These are phyloP conservation scores for Rubia yunnanensis DNA, from an alignment of 257 asterid species.

Conservation along the genomic window DNA sequence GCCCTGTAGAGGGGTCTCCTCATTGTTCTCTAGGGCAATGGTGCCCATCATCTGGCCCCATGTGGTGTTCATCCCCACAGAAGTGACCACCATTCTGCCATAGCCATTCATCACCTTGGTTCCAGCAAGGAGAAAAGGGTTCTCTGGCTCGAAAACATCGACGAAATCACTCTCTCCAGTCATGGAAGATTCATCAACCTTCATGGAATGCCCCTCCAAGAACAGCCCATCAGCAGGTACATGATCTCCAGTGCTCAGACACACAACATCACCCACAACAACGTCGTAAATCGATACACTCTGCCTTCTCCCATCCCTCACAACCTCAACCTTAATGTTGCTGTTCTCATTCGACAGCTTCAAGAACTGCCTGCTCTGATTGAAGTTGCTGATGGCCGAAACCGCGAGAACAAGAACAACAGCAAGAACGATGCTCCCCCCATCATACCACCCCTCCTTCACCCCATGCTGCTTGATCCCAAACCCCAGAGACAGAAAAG, in stretches of 20 bases:
- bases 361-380: constrained; percentile 16
- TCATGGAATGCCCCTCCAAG: constrained; percentile 7
- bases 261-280: constrained; percentile 19
- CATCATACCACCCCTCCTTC: constrained; percentile 17
- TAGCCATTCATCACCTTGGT: constrained; percentile 15
- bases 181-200: constrained; percentile 18
- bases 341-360: constrained; percentile 6
- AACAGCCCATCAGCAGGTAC: constrained; percentile 20
- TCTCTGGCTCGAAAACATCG: not conserved
- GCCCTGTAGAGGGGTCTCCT: constrained; percentile 14
- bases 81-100: constrained; percentile 16
- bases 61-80: constrained; percentile 20
- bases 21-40: not conserved
- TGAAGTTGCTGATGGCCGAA: constrained; percentile 15
- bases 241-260: constrained; percentile 17
- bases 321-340: constrained; percentile 14
- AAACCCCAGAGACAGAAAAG: constrained; percentile 11
- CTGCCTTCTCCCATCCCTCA: constrained; percentile 15
- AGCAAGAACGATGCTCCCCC: constrained; percentile 16
- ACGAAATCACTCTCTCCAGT: constrained; percentile 15
- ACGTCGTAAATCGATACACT: constrained; percentile 4
- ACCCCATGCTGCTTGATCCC: constrained; percentile 13
- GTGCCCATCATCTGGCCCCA: constrained; percentile 20
- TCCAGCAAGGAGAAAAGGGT: constrained; percentile 18
- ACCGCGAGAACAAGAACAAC: constrained; percentile 10